These are phyloP conservation scores for Botryotinia globosa DNA, from an alignment of 2,329 filamentous ascomycete genomes.

Conservation along the genomic window DNA sequence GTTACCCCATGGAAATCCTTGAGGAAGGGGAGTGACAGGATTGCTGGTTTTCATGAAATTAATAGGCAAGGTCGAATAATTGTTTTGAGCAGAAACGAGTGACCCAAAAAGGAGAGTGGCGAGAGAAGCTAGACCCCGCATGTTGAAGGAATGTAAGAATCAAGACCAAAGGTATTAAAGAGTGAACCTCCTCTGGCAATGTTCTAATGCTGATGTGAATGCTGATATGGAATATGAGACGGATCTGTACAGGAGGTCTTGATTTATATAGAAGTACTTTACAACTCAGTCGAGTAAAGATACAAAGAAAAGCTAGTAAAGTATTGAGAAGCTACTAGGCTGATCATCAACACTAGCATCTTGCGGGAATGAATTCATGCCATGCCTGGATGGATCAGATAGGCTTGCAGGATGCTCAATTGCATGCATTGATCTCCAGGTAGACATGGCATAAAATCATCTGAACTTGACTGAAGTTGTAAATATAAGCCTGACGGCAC, in stretches of 20 bases:
- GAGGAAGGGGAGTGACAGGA: conserved; percentile 41
- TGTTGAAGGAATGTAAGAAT: conserved; percentile 1
- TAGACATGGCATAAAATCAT: background rate
- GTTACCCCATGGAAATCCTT: conserved; percentile 52
- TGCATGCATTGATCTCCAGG: background rate
- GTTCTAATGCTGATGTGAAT: conserved; percentile 3
- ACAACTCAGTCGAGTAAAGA: background rate
- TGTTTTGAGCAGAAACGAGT: conserved; percentile 21
- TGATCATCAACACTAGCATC: background rate
- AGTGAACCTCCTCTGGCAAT: background rate
- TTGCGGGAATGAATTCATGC: background rate
- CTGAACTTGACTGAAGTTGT: background rate
- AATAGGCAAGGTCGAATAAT: conserved; percentile 5
- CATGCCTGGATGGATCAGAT: background rate
- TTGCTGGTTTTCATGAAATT: conserved; percentile 4
- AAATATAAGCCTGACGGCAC: background rate
- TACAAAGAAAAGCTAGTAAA: background rate
- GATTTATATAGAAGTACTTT: background rate
- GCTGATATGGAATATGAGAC: background rate
- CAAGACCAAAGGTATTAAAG: background rate
- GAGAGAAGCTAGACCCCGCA: conserved; percentile 12
- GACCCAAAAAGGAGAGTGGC: conserved; percentile 18
- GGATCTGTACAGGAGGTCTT: background rate
- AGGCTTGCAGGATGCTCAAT: background rate
- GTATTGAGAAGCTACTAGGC: background rate